Conservation (phyloP, 371 early-diverging fungal species). For the Mortierella sp. region DNA sequence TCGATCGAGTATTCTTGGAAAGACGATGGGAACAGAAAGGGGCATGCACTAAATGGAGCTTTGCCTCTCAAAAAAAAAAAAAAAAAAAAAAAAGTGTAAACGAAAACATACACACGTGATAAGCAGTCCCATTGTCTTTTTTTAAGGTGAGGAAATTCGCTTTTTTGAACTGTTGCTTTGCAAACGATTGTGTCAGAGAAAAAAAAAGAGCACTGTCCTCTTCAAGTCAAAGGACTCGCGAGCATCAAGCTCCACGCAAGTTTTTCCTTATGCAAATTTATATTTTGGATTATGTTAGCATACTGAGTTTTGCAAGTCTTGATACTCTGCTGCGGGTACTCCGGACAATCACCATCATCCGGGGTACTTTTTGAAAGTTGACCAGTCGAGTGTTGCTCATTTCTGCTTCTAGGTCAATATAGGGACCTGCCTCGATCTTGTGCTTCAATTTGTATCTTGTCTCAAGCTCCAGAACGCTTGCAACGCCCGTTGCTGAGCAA, state of each 20-base stretch:
- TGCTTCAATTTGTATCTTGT: slow-evolving; percentile 11
- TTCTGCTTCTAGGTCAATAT: background rate
- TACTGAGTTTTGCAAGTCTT: slow-evolving; percentile 34
- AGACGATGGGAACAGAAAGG: slow-evolving; percentile 21
- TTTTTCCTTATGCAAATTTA: too few relatives aligned
- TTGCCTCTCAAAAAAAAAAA: slow-evolving; percentile 6
- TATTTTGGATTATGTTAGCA: slow-evolving; percentile 20
- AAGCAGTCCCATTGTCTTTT: too few relatives aligned
- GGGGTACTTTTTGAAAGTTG: slow-evolving; percentile 17
- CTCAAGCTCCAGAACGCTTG: slow-evolving; percentile 30
- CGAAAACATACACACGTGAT: slow-evolving; percentile 5
- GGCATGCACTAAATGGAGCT: slow-evolving; percentile 2
- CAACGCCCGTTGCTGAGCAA: slow-evolving; percentile 58
- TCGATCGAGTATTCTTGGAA: slow-evolving; percentile 13
- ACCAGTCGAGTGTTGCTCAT: background rate
- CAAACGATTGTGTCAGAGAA: too few relatives aligned
- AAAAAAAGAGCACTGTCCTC: too few relatives aligned
- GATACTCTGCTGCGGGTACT: slow-evolving; percentile 38
- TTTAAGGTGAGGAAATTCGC: too few relatives aligned
- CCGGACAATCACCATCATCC: slow-evolving; percentile 45
- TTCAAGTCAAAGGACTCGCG: too few relatives aligned
- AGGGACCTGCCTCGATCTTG: background rate
- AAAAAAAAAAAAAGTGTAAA: slow-evolving; percentile 1
- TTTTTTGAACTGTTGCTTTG: too few relatives aligned
- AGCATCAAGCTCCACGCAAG: too few relatives aligned